phyloP scores from a whole-genome alignment of 2,329 filamentous ascomycete genomes.

The Penicillium frequentans region DNA sequence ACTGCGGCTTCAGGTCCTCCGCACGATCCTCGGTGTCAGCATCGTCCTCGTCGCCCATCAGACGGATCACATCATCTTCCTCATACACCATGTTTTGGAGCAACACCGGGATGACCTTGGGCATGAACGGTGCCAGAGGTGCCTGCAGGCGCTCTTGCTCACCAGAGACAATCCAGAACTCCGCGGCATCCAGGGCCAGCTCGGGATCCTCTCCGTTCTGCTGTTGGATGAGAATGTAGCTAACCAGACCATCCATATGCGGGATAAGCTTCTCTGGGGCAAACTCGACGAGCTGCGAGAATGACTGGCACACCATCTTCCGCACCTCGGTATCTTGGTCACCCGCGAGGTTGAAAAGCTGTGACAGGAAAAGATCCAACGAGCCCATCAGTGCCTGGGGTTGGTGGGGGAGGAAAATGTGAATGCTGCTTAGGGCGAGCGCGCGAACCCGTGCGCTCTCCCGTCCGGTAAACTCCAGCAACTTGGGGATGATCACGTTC shows the following conservation, averaged over 20 bases:
- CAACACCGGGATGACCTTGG: conserved; percentile 84
- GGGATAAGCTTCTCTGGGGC: conserved; percentile 87
- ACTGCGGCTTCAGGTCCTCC: conserved; percentile 89
- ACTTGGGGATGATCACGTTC: conserved; percentile 82
- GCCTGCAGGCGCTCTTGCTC: conserved; percentile 81
- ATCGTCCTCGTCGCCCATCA: conserved; percentile 83
- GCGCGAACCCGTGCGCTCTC: conserved; percentile 74
- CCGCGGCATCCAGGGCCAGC: conserved; percentile 87
- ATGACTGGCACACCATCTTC: conserved; percentile 87
- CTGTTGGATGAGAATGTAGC: conserved; percentile 91
- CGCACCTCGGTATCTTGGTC: conserved; percentile 81
- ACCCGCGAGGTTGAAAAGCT: conserved; percentile 76
- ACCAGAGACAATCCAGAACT: conserved; percentile 94
- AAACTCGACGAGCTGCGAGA: conserved; percentile 88
- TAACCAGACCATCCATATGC: conserved; percentile 82
- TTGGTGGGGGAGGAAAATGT: conserved; percentile 85
- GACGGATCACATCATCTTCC: conserved; percentile 83
- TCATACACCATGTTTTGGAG: conserved; percentile 95
- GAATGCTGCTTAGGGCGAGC: conserved; percentile 79
- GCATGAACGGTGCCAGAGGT: conserved; percentile 72
- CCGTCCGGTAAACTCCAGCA: conserved; percentile 82
- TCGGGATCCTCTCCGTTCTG: conserved; percentile 79
- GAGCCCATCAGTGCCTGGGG: conserved; percentile 78
- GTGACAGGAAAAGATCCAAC: conserved; percentile 77
- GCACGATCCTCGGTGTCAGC: conserved; percentile 87